Evolutionary conservation across 208 protist species (phyloP).

Genomic region (Trypanosoma rangeli): DNA sequence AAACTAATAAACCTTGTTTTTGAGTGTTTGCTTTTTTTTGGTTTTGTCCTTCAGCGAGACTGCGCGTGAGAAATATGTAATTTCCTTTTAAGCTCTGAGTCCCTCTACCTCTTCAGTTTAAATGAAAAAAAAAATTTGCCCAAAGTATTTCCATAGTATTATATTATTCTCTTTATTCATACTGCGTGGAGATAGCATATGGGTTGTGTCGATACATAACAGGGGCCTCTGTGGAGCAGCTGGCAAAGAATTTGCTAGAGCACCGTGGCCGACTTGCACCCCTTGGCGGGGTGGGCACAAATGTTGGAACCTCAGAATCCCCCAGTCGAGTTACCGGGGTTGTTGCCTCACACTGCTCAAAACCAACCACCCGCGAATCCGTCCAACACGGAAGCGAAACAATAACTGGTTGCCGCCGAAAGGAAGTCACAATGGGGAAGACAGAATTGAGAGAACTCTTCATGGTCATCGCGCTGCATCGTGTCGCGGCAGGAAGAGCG

Average conservation of each 20-base stretch:
- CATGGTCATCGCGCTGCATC: constrained; percentile 13
- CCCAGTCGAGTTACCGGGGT: background rate
- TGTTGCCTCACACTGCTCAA: background rate
- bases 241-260: constrained; percentile 50
- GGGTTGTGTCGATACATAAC: constrained; percentile 86
- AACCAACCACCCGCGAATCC: background rate
- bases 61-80: background rate
- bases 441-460: constrained; percentile 22
- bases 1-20: background rate
- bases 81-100: too few relatives aligned
- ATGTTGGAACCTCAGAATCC: background rate
- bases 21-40: background rate
- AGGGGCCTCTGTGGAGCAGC: constrained; percentile 57
- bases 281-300: background rate
- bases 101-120: background rate
- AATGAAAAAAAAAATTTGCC: too few relatives aligned
- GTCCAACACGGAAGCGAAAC: constrained; percentile 45
- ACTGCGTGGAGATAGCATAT: constrained; percentile 43
- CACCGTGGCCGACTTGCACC: constrained; percentile 27
- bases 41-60: background rate
- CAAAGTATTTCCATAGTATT: background rate
- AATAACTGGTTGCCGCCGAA: constrained; percentile 52
- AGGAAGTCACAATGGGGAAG: constrained; percentile 21
- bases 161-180: constrained; percentile 2
- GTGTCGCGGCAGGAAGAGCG: background rate